Evolutionary conservation across 352 stramenopile genomes (phyloP).

Genomic region (Phytophthora hibernalis): DNA sequence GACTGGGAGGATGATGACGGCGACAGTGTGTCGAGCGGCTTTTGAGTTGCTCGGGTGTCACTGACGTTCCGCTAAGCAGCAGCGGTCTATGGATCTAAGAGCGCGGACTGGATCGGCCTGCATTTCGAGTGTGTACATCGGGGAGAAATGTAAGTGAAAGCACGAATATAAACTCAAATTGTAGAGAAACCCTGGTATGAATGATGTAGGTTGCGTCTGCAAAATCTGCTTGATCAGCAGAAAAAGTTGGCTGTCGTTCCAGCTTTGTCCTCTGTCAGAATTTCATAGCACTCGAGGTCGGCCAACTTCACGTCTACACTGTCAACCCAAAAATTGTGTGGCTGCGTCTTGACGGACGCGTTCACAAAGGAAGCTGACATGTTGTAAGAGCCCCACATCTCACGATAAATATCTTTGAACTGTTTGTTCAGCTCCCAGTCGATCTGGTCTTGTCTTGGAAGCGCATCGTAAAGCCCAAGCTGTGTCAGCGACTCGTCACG

Average conservation of each 20-base stretch:
- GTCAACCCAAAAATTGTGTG: slow-evolving; percentile 10
- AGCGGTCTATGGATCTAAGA: slow-evolving; percentile 55
- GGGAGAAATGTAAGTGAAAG: background rate
- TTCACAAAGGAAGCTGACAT: background rate
- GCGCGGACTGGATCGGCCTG: background rate
- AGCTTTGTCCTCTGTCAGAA: slow-evolving; percentile 8
- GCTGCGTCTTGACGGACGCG: background rate
- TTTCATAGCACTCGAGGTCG: slow-evolving; percentile 23
- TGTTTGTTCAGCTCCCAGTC: slow-evolving; percentile 54
- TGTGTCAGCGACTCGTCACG: slow-evolving; percentile 59
- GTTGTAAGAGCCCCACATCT: slow-evolving; percentile 29
- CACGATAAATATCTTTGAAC: slow-evolving; percentile 31
- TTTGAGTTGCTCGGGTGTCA: slow-evolving; percentile 65
- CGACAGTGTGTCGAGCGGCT: slow-evolving; percentile 56
- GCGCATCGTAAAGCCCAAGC: slow-evolving; percentile 45
- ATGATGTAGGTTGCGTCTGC: background rate
- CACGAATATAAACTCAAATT: slow-evolving; percentile 14
- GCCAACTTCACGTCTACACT: slow-evolving; percentile 4
- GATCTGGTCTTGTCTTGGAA: slow-evolving; percentile 47
- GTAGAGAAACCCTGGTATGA: slow-evolving; percentile 1
- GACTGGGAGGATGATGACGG: slow-evolving; percentile 35
- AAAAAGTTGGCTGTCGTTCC: slow-evolving; percentile 20
- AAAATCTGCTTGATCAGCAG: slow-evolving; percentile 15
- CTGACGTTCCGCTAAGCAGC: slow-evolving; percentile 41
- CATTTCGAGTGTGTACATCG: background rate